A percentile compares a stretch with the other conserved stretches of the same genome.
These are phyloP conservation scores for Aspergillus diversus DNA, from an alignment of 495 filamentous ascomycete species.

Conservation along the genomic window DNA sequence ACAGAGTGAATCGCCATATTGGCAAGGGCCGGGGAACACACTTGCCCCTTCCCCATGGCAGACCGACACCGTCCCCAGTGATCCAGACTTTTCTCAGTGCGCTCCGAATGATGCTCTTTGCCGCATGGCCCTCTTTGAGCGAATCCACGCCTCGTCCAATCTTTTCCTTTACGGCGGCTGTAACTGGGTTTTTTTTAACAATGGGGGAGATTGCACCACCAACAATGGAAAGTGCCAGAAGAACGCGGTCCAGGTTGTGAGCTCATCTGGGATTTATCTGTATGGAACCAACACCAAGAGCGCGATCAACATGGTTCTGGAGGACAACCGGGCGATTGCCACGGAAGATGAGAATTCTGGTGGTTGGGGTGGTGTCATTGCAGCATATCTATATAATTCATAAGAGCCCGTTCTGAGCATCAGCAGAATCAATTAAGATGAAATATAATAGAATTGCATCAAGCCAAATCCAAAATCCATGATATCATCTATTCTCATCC, in stretches of 20 bases:
- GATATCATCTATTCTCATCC: no score
- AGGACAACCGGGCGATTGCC: conserved; percentile 33
- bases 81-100: conserved; percentile 45
- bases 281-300: conserved; percentile 50
- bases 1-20: conserved; percentile 53
- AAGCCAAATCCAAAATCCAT: no score
- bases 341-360: conserved; percentile 51
- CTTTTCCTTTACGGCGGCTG: conserved; percentile 59
- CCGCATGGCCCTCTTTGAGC: conserved; percentile 45
- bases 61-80: conserved; percentile 36
- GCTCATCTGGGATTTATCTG: conserved; percentile 38
- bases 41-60: conserved; percentile 52
- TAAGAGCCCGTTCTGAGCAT: conserved; percentile 9
- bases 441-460: no score
- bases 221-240: conserved; percentile 46
- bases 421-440: no score
- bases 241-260: conserved; percentile 43
- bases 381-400: conserved; percentile 40
- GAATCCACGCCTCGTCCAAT: conserved; percentile 45
- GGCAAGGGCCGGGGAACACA: conserved; percentile 43
- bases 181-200: conserved; percentile 58
- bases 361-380: conserved; percentile 62
- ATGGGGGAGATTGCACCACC: conserved; percentile 37
- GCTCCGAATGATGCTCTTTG: conserved; percentile 38
- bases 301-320: conserved; percentile 45